Percentiles rank a stretch among this genome's conserved stretches.
phyloP scores from a whole-genome alignment of 2,329 filamentous ascomycete genomes.

The Arthroderma sp. region DNA sequence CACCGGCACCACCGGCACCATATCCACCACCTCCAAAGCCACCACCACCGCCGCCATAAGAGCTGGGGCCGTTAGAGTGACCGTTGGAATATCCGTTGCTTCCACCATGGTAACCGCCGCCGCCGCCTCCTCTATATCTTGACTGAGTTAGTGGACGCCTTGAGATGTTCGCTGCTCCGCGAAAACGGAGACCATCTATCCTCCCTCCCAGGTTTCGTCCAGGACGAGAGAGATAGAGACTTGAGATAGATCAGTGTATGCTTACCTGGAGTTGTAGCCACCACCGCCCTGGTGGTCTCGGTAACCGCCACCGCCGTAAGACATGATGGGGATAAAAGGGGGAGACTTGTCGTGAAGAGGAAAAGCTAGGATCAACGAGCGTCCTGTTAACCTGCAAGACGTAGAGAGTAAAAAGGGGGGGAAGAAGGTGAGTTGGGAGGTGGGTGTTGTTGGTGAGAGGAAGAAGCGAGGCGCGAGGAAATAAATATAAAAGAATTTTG shows the following conservation, averaged over 20 bases:
- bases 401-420: conserved; percentile 14
- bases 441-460: background rate
- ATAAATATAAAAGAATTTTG: background rate
- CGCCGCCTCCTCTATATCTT: conserved; percentile 22
- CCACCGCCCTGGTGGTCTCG: conserved; percentile 25
- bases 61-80: conserved; percentile 23
- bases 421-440: conserved; percentile 21
- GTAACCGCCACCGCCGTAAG: conserved; percentile 48
- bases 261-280: conserved; percentile 33
- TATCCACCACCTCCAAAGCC: conserved; percentile 21
- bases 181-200: background rate
- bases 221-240: background rate
- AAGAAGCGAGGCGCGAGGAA: background rate
- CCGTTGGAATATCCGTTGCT: conserved; percentile 43
- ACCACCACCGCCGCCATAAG: conserved; percentile 38
- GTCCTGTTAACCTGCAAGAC: conserved; percentile 16
- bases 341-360: background rate
- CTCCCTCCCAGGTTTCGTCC: background rate
- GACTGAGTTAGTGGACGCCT: conserved; percentile 11
- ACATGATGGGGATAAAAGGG: conserved; percentile 43
- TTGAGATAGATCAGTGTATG: background rate
- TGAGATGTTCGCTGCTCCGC: background rate
- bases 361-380: conserved; percentile 13
- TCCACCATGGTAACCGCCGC: conserved; percentile 17
- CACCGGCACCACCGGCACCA: conserved; percentile 45